These are phyloP conservation scores for Fusarium sp. DNA, from an alignment of 2,329 filamentous ascomycete genomes.

Conservation along the genomic window DNA sequence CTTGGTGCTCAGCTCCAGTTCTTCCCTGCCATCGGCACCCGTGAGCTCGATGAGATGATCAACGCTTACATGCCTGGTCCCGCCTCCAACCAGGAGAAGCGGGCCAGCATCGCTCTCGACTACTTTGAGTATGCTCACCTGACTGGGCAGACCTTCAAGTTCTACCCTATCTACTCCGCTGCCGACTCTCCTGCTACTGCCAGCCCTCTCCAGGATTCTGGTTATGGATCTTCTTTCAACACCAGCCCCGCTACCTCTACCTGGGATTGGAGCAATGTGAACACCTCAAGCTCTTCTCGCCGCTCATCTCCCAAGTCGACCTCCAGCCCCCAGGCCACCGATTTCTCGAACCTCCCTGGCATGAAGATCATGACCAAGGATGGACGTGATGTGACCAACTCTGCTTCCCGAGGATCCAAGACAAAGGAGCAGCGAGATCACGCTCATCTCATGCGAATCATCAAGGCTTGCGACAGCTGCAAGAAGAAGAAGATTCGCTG, in stretches of 20 bases:
- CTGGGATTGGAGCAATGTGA: conserved; percentile 55
- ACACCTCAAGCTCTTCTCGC: conserved; percentile 43
- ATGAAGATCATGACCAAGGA: conserved; percentile 74
- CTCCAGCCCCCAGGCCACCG: conserved; percentile 46
- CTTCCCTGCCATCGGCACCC: conserved; percentile 68
- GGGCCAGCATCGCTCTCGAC: conserved; percentile 64
- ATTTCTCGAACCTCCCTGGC: conserved; percentile 64
- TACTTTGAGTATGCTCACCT: conserved; percentile 62
- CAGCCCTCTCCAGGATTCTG: conserved; percentile 53
- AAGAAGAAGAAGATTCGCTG: conserved; percentile 70
- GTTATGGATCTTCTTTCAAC: conserved; percentile 57
- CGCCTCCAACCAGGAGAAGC: conserved; percentile 65
- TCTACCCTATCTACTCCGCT: conserved; percentile 60
- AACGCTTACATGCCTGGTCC: conserved; percentile 64
- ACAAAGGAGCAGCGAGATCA: conserved; percentile 74
- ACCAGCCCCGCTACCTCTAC: conserved; percentile 59
- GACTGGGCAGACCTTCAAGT: conserved; percentile 68
- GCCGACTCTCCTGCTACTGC: conserved; percentile 55
- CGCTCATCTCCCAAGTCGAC: conserved; percentile 40
- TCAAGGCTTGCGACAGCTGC: conserved; percentile 72
- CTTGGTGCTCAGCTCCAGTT: conserved; percentile 69
- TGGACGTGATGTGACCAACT: conserved; percentile 69
- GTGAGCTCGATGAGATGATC: conserved; percentile 68
- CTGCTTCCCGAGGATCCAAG: conserved; percentile 68
- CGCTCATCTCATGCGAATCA: conserved; percentile 71